These are phyloP conservation scores for Filosporella fistucella DNA, from an alignment of 495 filamentous ascomycete genomes.

Conservation along the genomic window DNA sequence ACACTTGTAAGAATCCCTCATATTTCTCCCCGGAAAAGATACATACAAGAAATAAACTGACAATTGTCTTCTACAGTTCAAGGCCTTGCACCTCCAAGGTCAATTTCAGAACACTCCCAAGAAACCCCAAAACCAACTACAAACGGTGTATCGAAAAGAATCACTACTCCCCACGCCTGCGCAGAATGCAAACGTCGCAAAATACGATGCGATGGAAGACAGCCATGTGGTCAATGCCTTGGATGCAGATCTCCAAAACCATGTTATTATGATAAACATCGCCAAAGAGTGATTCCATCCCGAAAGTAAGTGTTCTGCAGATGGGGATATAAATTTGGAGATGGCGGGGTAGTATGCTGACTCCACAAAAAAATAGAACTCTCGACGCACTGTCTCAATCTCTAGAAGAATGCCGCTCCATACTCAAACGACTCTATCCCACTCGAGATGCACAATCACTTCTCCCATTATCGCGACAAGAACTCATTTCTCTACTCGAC, in stretches of 20 bases:
- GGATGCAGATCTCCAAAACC: slow-evolving; percentile 51
- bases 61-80: slow-evolving; percentile 14
- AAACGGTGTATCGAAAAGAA: slow-evolving; percentile 34
- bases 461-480: slow-evolving; percentile 43
- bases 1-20: slow-evolving; percentile 19
- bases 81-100: slow-evolving; percentile 18
- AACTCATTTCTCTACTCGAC: slow-evolving; percentile 47
- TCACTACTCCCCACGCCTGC: slow-evolving; percentile 54
- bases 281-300: slow-evolving; percentile 52
- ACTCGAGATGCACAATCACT: slow-evolving; percentile 46
- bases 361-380: slow-evolving; percentile 30
- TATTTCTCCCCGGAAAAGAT: background rate
- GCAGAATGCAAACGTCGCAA: slow-evolving; percentile 56
- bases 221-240: slow-evolving; percentile 54
- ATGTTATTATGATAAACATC: slow-evolving; percentile 57
- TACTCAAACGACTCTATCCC: slow-evolving; percentile 50
- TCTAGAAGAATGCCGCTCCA: slow-evolving; percentile 52
- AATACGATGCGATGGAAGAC: slow-evolving; percentile 55
- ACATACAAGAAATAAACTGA: too few species aligned
- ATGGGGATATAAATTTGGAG: background rate
- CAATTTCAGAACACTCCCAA: slow-evolving; percentile 17
- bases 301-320: slow-evolving; percentile 34
- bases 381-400: slow-evolving; percentile 53
- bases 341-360: slow-evolving; percentile 12
- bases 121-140: slow-evolving; percentile 21